Evolutionary conservation across 768 basidiomycete species (phyloP).

Genomic region (Boletus insuetus): DNA sequence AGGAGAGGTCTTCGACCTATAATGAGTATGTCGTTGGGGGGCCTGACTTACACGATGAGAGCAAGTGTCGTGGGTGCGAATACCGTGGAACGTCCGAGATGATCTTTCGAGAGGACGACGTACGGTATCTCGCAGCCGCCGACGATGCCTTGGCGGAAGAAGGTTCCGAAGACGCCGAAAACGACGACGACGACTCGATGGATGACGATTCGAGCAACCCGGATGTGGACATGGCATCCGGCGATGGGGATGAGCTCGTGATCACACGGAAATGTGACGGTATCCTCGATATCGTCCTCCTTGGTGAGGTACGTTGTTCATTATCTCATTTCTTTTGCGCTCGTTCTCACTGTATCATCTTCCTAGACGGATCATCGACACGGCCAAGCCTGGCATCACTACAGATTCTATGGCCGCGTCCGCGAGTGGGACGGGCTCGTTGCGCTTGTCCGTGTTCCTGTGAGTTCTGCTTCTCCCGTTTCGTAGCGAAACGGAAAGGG

Average conservation of each 20-base stretch:
- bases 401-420: conserved; percentile 50
- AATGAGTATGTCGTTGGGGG: conserved; percentile 39
- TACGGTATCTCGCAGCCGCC: conserved; percentile 17
- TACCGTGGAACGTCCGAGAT: conserved; percentile 29
- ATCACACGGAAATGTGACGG: conserved; percentile 45
- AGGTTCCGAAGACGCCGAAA: conserved; percentile 22
- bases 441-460: conserved; percentile 46
- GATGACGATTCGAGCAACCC: conserved; percentile 27
- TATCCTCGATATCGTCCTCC: conserved; percentile 58
- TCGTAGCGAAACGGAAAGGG: neutral
- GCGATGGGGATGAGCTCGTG: conserved; percentile 21
- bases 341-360: neutral
- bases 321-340: neutral
- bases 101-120: conserved; percentile 27
- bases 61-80: conserved; percentile 35
- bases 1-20: conserved; percentile 34
- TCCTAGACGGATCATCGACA: conserved; percentile 48
- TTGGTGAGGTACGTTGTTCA: conserved; percentile 47
- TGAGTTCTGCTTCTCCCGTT: conserved; percentile 10
- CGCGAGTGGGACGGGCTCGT: conserved; percentile 60
- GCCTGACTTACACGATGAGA: conserved; percentile 42
- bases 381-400: conserved; percentile 47
- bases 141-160: conserved; percentile 12
- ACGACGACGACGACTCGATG: conserved; percentile 28
- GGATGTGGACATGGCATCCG: conserved; percentile 26